Percentiles rank a stretch among this genome's conserved stretches.
phyloP scores from a whole-genome alignment of 2,329 filamentous ascomycete species.

The Dothideomycetes sp. region DNA sequence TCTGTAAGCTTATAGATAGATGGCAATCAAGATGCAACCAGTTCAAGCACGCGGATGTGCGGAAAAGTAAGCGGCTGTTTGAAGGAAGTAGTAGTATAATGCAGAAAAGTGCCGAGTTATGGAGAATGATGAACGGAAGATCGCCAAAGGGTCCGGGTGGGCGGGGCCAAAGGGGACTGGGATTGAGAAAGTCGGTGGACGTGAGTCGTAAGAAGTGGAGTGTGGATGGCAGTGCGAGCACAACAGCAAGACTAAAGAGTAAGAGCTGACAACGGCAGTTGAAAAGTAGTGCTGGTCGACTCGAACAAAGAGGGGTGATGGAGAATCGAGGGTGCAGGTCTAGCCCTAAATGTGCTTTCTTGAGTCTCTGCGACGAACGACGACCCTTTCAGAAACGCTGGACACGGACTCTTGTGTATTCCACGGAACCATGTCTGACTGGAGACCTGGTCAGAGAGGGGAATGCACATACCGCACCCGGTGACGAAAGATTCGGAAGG shows the following conservation, averaged over 20 bases:
- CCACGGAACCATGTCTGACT: slow-evolving; percentile 11
- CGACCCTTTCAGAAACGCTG: slow-evolving; percentile 11
- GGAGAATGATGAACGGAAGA: slow-evolving; percentile 7
- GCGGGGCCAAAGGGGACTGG: slow-evolving; percentile 6
- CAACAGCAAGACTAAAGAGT: too few species aligned
- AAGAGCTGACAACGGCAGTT: too few species aligned
- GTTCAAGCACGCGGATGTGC: too few species aligned
- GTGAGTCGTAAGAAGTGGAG: too few species aligned
- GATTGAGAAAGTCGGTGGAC: slow-evolving; percentile 6
- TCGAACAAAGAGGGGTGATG: slow-evolving; percentile 1
- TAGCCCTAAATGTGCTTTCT: slow-evolving; percentile 3
- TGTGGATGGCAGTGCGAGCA: too few species aligned
- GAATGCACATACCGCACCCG: slow-evolving; percentile 11
- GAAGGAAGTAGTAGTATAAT: too few species aligned
- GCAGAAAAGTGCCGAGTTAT: slow-evolving; percentile 6
- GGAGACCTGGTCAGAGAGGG: slow-evolving; percentile 11
- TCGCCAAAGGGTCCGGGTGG: slow-evolving; percentile 8
- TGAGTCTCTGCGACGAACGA: slow-evolving; percentile 11
- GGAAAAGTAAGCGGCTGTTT: too few species aligned
- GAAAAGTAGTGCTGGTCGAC: too few species aligned
- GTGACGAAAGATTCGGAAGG: slow-evolving; percentile 15
- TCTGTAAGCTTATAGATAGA: too few species aligned
- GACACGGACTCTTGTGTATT: slow-evolving; percentile 10
- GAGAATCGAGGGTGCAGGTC: too few species aligned
- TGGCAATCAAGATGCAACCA: too few species aligned